Percentiles rank a stretch among this genome's conserved stretches.
phyloP scores from a whole-genome alignment of 805 yeast species.

The Ascoidea asiatica region DNA sequence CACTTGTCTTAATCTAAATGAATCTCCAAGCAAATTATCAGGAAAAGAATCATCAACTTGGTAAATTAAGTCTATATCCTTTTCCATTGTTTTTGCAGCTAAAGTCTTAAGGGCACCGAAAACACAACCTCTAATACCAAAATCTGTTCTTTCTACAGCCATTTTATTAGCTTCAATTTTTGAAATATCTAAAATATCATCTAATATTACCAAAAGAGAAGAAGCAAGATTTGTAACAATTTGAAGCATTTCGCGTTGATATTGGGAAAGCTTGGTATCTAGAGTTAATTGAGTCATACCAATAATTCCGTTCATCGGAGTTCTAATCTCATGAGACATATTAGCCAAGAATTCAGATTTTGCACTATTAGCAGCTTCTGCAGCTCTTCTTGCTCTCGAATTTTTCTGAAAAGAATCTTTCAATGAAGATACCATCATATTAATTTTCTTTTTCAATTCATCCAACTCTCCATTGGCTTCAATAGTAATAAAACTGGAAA shows the following conservation, averaged over 20 bases:
- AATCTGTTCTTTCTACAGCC: constrained; percentile 86
- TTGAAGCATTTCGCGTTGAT: constrained; percentile 83
- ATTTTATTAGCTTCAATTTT: constrained; percentile 88
- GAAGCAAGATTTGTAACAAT: constrained; percentile 83
- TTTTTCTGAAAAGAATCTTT: constrained; percentile 85
- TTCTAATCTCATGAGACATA: constrained; percentile 78
- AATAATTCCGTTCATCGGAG: constrained; percentile 87
- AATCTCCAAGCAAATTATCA: constrained; percentile 76
- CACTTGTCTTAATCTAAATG: constrained; percentile 79
- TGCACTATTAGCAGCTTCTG: constrained; percentile 79
- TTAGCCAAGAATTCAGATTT: constrained; percentile 85
- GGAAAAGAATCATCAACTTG: constrained; percentile 82
- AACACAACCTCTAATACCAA: constrained; percentile 74
- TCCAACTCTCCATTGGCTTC: constrained; percentile 90
- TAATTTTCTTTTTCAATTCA: constrained; percentile 36
- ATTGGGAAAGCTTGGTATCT: constrained; percentile 81
- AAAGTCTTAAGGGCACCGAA: constrained; percentile 83
- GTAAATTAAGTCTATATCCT: constrained; percentile 66
- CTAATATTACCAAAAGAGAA: constrained; percentile 74
- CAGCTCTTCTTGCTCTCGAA: constrained; percentile 90
- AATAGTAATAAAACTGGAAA: constrained; percentile 79
- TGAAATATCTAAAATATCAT: constrained; percentile 82
- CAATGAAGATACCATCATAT: constrained; percentile 76
- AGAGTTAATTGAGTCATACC: constrained; percentile 87
- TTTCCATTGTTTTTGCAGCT: constrained; percentile 83